phyloP scores from a whole-genome alignment of 257 asterid species.

The Solanum appendiculatum region DNA sequence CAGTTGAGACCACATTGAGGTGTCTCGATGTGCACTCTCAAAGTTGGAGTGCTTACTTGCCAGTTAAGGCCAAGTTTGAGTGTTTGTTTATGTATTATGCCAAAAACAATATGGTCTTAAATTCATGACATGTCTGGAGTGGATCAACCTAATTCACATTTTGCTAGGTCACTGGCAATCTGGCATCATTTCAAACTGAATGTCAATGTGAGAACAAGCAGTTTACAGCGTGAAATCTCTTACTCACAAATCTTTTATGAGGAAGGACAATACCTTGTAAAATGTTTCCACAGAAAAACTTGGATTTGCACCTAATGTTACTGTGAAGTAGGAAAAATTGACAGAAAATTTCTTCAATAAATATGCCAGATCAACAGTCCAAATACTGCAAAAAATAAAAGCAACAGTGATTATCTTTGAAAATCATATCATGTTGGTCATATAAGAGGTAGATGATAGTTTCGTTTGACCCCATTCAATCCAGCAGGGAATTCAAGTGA shows the following conservation, averaged over 20 bases:
- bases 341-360: slow-evolving; percentile 80
- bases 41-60: too few relatives aligned
- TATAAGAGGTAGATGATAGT: neutral
- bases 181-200: neutral
- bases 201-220: neutral
- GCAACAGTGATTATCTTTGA: neutral
- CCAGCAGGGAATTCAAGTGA: neutral
- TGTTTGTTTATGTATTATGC: neutral
- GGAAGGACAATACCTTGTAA: slow-evolving; percentile 21
- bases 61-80: neutral
- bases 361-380: slow-evolving; percentile 57
- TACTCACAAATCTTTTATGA: neutral
- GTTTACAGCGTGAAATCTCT: neutral
- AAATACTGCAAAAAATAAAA: neutral
- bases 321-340: slow-evolving; percentile 78
- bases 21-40: too few relatives aligned
- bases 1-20: too few relatives aligned
- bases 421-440: neutral
- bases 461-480: neutral
- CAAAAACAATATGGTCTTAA: neutral
- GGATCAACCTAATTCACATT: neutral
- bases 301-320: slow-evolving; percentile 94
- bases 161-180: neutral
- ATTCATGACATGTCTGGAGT: neutral
- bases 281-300: slow-evolving; percentile 75